Evolutionary conservation across 148 eudicot species (phyloP).

Genomic region (Silene conica): DNA sequence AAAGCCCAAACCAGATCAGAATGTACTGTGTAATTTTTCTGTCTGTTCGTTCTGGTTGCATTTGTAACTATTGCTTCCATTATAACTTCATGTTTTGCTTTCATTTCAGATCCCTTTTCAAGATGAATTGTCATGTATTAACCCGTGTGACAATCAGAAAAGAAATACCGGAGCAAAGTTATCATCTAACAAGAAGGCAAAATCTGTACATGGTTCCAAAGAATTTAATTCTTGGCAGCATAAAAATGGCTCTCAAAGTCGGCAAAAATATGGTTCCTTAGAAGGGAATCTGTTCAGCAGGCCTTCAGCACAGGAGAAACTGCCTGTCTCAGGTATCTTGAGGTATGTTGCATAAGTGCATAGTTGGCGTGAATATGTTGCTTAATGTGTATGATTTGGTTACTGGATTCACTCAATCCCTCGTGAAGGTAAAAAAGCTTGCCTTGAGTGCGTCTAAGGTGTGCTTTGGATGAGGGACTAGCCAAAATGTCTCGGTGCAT

Average conservation of each 20-base stretch:
- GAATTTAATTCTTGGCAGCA: constrained; percentile 24
- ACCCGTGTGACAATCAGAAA: constrained; percentile 25
- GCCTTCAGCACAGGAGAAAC: constrained; percentile 20
- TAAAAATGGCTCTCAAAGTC: neutral
- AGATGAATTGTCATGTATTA: constrained; percentile 22
- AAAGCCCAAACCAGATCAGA: constrained; percentile 17
- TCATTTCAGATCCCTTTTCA: constrained; percentile 27
- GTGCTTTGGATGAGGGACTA: no score
- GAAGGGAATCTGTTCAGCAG: constrained; percentile 15
- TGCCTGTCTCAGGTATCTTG: neutral
- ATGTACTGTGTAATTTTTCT: constrained; percentile 18
- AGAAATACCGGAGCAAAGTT: constrained; percentile 15
- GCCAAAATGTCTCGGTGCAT: no score
- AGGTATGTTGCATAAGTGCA: constrained; percentile 24
- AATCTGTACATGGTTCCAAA: constrained; percentile 7
- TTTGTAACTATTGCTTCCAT: constrained; percentile 10
- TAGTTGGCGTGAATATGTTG: neutral
- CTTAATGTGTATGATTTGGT: neutral
- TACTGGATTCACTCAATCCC: neutral
- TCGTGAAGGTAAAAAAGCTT: no score
- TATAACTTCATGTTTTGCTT: constrained; percentile 2
- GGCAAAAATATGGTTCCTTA: constrained; percentile 9
- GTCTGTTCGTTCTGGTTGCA: constrained; percentile 11
- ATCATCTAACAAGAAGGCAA: constrained; percentile 23
- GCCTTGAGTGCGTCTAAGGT: no score